phyloP scores from a whole-genome alignment of 805 yeast genomes.

The Wickerhamiella alocasiicola region DNA sequence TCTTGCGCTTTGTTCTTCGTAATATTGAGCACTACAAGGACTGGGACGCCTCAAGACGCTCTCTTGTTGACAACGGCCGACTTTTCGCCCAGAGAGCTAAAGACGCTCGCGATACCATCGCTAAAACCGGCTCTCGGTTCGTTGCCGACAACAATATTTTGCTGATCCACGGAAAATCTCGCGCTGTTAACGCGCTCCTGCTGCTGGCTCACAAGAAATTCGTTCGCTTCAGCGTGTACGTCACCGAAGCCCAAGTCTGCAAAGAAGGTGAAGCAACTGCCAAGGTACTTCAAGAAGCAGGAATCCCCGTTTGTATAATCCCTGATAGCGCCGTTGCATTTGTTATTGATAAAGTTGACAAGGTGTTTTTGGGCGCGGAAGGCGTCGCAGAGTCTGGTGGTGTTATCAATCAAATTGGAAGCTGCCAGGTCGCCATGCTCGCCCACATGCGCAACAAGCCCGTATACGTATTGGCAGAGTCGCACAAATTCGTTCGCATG shows the following conservation, averaged over 20 bases:
- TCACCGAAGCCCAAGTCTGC: slow-evolving; percentile 86
- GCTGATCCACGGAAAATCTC: slow-evolving; percentile 79
- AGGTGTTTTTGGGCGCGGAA: slow-evolving; percentile 94
- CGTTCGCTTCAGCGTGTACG: slow-evolving; percentile 76
- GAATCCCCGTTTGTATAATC: slow-evolving; percentile 77
- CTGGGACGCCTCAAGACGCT: slow-evolving; percentile 86
- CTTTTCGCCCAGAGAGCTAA: slow-evolving; percentile 85
- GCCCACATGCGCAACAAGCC: slow-evolving; percentile 89
- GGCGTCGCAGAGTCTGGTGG: slow-evolving; percentile 99
- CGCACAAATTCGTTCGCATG: slow-evolving; percentile 91
- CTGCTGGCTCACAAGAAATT: slow-evolving; percentile 64
- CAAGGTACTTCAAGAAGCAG: slow-evolving; percentile 46
- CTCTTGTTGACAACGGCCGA: slow-evolving; percentile 86
- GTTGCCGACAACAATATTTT: slow-evolving; percentile 85
- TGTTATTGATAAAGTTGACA: slow-evolving; percentile 80
- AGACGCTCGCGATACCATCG: slow-evolving; percentile 75
- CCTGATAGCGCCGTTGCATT: slow-evolving; percentile 92
- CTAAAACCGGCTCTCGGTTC: slow-evolving; percentile 76
- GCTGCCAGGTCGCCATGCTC: slow-evolving; percentile 85
- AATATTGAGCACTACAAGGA: slow-evolving; percentile 76
- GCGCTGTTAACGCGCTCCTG: slow-evolving; percentile 74
- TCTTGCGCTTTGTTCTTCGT: slow-evolving; percentile 82
- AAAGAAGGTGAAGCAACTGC: slow-evolving; percentile 67
- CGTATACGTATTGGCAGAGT: slow-evolving; percentile 83
- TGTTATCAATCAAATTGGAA: slow-evolving; percentile 81